Percentiles rank a stretch among this genome's conserved stretches.
phyloP scores from a whole-genome alignment of 2,329 filamentous ascomycete genomes.

The Pseudogymnoascus sp. region DNA sequence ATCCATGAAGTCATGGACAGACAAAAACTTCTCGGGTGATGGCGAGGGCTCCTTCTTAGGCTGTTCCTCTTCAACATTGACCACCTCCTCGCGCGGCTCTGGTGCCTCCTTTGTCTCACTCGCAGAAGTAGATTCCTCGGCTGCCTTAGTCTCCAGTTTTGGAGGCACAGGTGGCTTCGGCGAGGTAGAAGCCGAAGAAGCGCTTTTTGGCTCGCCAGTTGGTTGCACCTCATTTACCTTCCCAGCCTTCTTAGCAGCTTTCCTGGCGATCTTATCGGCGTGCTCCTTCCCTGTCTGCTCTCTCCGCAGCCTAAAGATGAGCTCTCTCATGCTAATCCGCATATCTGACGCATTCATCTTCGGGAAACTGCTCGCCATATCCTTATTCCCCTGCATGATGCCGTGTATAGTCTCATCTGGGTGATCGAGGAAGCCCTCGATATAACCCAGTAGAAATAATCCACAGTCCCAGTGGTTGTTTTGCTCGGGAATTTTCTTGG shows the following conservation, averaged over 20 bases:
- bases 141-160: background rate
- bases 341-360: constrained; percentile 48
- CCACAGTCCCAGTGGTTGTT: constrained; percentile 85
- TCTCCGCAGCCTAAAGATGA: constrained; percentile 55
- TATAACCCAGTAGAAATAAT: constrained; percentile 75
- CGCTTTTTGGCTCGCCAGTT: background rate
- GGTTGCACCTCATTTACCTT: background rate
- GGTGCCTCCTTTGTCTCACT: background rate
- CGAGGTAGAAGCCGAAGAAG: background rate
- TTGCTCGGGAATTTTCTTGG: constrained; percentile 69
- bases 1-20: background rate
- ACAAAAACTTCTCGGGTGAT: background rate
- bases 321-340: constrained; percentile 56
- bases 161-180: background rate
- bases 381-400: constrained; percentile 48
- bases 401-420: constrained; percentile 63
- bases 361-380: constrained; percentile 29
- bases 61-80: background rate
- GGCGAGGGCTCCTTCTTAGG: background rate
- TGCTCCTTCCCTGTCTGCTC: constrained; percentile 42
- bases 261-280: constrained; percentile 16
- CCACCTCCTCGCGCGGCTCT: background rate
- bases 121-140: background rate
- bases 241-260: background rate
- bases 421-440: constrained; percentile 70